Evolutionary conservation across 306 rosid genomes (phyloP).

Genomic region (Sesbania bispinosa): DNA sequence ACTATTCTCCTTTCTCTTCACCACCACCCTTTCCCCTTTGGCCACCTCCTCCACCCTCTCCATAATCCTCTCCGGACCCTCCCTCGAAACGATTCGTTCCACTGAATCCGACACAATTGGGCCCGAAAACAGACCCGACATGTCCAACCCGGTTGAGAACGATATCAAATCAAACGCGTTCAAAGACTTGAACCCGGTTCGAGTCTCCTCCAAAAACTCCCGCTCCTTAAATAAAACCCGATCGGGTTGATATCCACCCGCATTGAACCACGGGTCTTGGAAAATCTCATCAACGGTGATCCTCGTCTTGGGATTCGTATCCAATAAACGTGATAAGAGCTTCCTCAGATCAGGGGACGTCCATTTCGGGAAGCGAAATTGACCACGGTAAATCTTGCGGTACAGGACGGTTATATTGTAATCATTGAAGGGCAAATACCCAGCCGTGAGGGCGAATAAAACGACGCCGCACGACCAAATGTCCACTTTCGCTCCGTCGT

Average conservation of each 20-base stretch:
- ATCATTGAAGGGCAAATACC: slow-evolving; percentile 76
- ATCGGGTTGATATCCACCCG: neutral
- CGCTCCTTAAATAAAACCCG: neutral
- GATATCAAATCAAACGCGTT: slow-evolving; percentile 84
- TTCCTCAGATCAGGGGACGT: slow-evolving; percentile 35
- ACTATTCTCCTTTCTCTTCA: slow-evolving; percentile 33
- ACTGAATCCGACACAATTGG: slow-evolving; percentile 23
- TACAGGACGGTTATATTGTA: slow-evolving; percentile 47
- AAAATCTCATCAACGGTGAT: slow-evolving; percentile 58
- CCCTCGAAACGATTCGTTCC: slow-evolving; percentile 53
- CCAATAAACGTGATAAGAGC: slow-evolving; percentile 52
- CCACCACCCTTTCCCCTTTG: slow-evolving; percentile 17
- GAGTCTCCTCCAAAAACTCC: neutral
- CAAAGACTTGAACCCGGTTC: slow-evolving; percentile 18
- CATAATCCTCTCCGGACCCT: slow-evolving; percentile 39
- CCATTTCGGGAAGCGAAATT: slow-evolving; percentile 63
- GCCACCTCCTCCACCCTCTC: slow-evolving; percentile 45
- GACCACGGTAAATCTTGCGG: slow-evolving; percentile 72
- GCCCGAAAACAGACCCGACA: slow-evolving; percentile 47
- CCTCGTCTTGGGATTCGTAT: slow-evolving; percentile 57
- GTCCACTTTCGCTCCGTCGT: slow-evolving; percentile 74
- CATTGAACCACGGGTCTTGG: slow-evolving; percentile 58
- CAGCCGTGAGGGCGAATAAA: slow-evolving; percentile 48
- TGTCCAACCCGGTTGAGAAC: slow-evolving; percentile 59
- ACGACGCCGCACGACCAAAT: slow-evolving; percentile 86